Base-by-base conservation (phyloP, 176 grass and related monocot genomes). In the Lolium multiflorum region DNA sequence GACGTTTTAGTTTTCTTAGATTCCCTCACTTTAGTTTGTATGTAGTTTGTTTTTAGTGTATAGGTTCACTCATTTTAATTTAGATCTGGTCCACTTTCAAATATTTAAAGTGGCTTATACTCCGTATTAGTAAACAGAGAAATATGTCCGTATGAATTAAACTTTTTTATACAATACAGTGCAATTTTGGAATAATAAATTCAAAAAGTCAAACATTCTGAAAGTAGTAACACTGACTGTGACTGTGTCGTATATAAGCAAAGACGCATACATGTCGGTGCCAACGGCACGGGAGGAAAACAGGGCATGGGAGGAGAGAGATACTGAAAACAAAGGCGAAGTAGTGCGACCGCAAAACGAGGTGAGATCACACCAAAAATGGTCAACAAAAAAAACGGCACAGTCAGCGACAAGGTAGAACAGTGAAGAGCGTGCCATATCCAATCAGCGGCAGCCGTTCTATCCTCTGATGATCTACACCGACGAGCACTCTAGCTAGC, bases 371-470 rank as follows among this genome's bases (percentile, higher is more conserved):
- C 69, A 44, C 69, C 31, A 35, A 35, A 35, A 2, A 0, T 18
- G 13, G 3, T 28, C 62, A 10, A 68, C 65, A 68, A 38, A 38
- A 68, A 37, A 68, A 68, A 68, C 31, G 15, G 31, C 62, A 35
- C 31, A 37, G 28, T 17, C 6, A 9, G 25, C 64, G 61, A 28
- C 62, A 65, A 43, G 61, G 14, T 37, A 38, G 5, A 67, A 67
- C 28, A 74, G 46, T 74, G 39, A 70, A 70, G 16, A 70, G 37
- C 31, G 37, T 70, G 67, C 35, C 67, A 41, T 41, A 41, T 70
- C 67, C 21, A 44, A 25, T 49, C 26, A 17, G 31, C 13, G 22
- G 31, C 61, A 46, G n/a, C 49, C 58, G 48, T 12, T 20, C 54
- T 43, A 52, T n/a, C 26, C 28, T 3, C n/a, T 80, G 46, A 55